Percentiles rank a stretch among this genome's conserved stretches.
Conservation (phyloP, 2,329 filamentous ascomycete genomes). For the Ophioceras dolichostomum region DNA sequence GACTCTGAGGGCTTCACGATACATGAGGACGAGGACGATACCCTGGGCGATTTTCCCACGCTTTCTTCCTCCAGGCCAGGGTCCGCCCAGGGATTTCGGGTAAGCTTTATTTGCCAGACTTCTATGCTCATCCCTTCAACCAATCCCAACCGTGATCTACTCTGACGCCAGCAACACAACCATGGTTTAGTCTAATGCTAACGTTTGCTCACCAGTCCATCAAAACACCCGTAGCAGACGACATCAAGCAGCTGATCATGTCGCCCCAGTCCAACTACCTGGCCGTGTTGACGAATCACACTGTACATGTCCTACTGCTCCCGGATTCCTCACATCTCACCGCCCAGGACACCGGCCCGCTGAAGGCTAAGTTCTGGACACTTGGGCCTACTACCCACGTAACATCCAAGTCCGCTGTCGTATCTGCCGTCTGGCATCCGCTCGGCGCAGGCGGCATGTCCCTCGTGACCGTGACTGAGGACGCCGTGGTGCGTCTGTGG, state of each 20-base stretch:
- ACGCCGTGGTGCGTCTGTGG: constrained; percentile 84
- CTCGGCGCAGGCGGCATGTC: constrained; percentile 71
- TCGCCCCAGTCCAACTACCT: constrained; percentile 75
- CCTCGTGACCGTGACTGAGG: constrained; percentile 76
- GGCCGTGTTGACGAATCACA: constrained; percentile 77
- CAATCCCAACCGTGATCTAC: background rate
- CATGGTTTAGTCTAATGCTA: constrained; percentile 5
- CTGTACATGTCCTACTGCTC: constrained; percentile 75
- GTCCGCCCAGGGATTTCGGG: constrained; percentile 34
- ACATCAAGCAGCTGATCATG: constrained; percentile 74
- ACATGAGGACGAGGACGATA: constrained; percentile 4
- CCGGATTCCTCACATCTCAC: constrained; percentile 70
- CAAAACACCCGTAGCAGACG: constrained; percentile 63
- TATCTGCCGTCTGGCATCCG: constrained; percentile 84
- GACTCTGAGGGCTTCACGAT: constrained; percentile 23
- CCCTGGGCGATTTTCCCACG: too few species aligned
- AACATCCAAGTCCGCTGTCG: constrained; percentile 68
- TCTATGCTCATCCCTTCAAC: background rate
- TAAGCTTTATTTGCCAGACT: constrained; percentile 16
- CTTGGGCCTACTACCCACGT: constrained; percentile 90
- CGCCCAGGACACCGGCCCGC: constrained; percentile 50
- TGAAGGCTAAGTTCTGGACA: constrained; percentile 78
- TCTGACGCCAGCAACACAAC: too few species aligned
- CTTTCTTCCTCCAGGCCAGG: too few species aligned
- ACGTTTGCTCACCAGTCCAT: constrained; percentile 43